Conservation (phyloP, 2,329 filamentous ascomycete species). For the Escovopsis sp. region DNA sequence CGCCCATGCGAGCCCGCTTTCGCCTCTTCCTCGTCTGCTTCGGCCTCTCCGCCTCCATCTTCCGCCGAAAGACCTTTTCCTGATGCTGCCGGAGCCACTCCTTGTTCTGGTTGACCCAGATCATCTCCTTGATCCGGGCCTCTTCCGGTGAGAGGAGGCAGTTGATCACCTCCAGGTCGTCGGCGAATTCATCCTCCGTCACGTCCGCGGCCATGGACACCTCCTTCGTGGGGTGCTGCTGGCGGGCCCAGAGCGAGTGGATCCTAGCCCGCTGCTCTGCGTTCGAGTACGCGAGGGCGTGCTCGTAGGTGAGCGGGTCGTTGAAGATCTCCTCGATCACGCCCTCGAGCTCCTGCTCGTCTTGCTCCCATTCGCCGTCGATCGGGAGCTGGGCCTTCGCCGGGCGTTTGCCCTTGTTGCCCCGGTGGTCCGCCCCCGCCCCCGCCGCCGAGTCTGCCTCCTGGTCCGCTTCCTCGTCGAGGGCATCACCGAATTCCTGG, state of each 20-base stretch:
- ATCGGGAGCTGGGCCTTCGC: constrained; percentile 35
- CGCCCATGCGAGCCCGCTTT: constrained; percentile 43
- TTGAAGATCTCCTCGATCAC: constrained; percentile 58
- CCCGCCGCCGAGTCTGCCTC: constrained; percentile 3
- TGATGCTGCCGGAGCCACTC: constrained; percentile 83
- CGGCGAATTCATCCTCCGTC: constrained; percentile 67
- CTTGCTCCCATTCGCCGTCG: constrained; percentile 45
- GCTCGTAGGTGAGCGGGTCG: constrained; percentile 40
- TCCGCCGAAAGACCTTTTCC: constrained; percentile 62
- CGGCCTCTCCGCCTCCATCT: constrained; percentile 41
- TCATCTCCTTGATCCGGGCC: constrained; percentile 67
- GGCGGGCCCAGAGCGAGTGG: constrained; percentile 35
- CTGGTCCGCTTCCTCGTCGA: constrained; percentile 16
- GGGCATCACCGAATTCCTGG: constrained; percentile 27
- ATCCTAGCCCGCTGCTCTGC: constrained; percentile 40
- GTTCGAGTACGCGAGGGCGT: constrained; percentile 41
- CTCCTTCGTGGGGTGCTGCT: constrained; percentile 29
- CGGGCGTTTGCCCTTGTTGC: constrained; percentile 10
- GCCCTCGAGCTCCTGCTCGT: constrained; percentile 49
- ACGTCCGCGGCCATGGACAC: constrained; percentile 50
- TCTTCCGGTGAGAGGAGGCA: constrained; percentile 64
- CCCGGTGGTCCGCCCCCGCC: too few species aligned
- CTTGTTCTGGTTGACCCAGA: constrained; percentile 92
- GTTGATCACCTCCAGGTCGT: constrained; percentile 74
- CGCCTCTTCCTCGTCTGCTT: constrained; percentile 42